Conservation (phyloP, 2,329 filamentous ascomycete species). For the Pseudogymnoascus sp. region DNA sequence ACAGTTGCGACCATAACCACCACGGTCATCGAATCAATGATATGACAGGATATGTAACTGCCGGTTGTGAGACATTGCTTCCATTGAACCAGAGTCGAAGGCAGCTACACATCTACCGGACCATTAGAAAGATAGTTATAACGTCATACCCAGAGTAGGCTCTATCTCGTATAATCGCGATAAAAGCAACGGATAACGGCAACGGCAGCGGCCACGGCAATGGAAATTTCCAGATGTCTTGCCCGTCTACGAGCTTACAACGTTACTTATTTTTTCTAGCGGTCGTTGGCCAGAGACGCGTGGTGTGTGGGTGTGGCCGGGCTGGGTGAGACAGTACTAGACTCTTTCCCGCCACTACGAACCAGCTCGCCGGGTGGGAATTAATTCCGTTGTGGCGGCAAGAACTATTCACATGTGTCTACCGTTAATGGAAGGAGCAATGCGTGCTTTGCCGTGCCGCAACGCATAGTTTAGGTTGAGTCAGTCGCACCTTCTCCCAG, state of each 20-base stretch:
- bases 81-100: not conserved
- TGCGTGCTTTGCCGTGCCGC: not conserved
- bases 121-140: not conserved
- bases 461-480: not conserved
- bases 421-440: not conserved
- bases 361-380: not conserved
- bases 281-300: not conserved
- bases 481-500: not conserved
- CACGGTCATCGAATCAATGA: not conserved
- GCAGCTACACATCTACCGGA: not conserved
- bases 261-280: not conserved
- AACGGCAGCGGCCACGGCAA: not conserved
- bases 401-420: not conserved
- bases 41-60: not conserved
- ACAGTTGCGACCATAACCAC: not conserved
- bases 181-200: not conserved
- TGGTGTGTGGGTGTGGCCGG: not conserved
- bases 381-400: not conserved
- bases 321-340: not conserved
- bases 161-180: not conserved
- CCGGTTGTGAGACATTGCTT: not conserved
- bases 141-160: not conserved
- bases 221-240: not conserved
- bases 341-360: not conserved
- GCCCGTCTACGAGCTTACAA: not conserved